These are phyloP conservation scores for Jatropha multifida DNA, from an alignment of 441 rosid species.

Conservation along the genomic window DNA sequence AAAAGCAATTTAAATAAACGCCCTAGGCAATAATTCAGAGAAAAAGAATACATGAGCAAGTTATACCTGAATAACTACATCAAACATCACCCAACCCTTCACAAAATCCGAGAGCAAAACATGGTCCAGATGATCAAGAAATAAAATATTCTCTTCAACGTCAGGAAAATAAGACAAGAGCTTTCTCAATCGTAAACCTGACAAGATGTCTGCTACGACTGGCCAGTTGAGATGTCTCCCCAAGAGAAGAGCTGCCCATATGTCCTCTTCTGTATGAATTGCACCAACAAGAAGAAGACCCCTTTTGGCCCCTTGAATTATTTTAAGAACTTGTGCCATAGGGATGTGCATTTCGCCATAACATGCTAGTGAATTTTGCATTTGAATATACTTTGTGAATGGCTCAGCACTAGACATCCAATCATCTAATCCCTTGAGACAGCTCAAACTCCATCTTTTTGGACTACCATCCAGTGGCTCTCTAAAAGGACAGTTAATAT, in stretches of 20 bases:
- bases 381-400: conserved; percentile 71
- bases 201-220: conserved; percentile 86
- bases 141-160: conserved; percentile 42
- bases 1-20: neutral
- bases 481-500: conserved; percentile 92
- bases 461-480: conserved; percentile 79
- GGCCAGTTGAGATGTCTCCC: conserved; percentile 92
- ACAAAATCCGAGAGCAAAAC: conserved; percentile 75
- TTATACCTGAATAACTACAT: conserved; percentile 83
- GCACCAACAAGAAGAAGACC: conserved; percentile 83
- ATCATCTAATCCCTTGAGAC: conserved; percentile 76
- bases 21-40: neutral
- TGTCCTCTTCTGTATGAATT: conserved; percentile 78
- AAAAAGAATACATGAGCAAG: neutral
- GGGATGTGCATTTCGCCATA: conserved; percentile 29
- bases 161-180: conserved; percentile 50
- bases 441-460: conserved; percentile 58
- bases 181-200: conserved; percentile 89
- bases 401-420: conserved; percentile 81
- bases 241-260: conserved; percentile 88
- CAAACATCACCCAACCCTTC: conserved; percentile 55
- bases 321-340: conserved; percentile 55
- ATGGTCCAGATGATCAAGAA: conserved; percentile 90
- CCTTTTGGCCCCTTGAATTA: conserved; percentile 50
- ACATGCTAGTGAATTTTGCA: conserved; percentile 43